Conservation (phyloP, 148 eudicot species). For the Selenicereus undatus region DNA sequence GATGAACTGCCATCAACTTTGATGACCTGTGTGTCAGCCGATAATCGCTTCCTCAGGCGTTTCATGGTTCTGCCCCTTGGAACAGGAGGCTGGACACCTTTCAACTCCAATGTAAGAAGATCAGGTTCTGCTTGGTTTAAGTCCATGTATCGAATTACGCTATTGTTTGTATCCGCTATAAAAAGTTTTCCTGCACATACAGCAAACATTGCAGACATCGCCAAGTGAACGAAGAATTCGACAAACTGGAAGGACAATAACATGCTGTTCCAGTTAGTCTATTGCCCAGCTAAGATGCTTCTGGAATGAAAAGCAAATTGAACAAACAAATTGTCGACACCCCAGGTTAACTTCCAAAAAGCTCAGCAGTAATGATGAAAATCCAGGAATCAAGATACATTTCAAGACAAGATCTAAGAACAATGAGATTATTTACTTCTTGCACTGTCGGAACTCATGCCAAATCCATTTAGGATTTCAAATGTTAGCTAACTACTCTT, state of each 20-base stretch:
- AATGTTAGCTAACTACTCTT: too few species aligned
- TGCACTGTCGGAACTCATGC: too few species aligned
- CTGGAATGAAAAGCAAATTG: not conserved
- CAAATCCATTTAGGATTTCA: too few species aligned
- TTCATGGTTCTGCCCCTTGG: constrained; percentile 59
- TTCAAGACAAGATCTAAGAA: too few species aligned
- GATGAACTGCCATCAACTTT: constrained; percentile 64
- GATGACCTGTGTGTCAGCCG: constrained; percentile 56
- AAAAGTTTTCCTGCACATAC: constrained; percentile 58
- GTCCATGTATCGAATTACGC: constrained; percentile 71
- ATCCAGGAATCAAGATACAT: too few species aligned
- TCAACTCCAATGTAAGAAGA: constrained; percentile 72
- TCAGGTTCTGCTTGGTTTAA: constrained; percentile 46
- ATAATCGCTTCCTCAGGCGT: constrained; percentile 72
- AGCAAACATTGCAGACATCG: not conserved
- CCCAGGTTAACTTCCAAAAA: too few species aligned
- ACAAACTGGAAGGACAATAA: not conserved
- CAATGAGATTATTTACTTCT: too few species aligned
- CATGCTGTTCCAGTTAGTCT: not conserved
- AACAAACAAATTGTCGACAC: too few species aligned
- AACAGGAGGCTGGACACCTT: constrained; percentile 78
- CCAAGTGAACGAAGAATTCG: not conserved
- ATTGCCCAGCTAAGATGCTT: not conserved
- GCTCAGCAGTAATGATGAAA: too few species aligned
- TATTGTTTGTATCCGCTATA: constrained; percentile 92